Percentiles rank a stretch among this genome's conserved stretches.
Conservation (phyloP, 2,329 filamentous ascomycete genomes). For the Clarireedia monteithiana region DNA sequence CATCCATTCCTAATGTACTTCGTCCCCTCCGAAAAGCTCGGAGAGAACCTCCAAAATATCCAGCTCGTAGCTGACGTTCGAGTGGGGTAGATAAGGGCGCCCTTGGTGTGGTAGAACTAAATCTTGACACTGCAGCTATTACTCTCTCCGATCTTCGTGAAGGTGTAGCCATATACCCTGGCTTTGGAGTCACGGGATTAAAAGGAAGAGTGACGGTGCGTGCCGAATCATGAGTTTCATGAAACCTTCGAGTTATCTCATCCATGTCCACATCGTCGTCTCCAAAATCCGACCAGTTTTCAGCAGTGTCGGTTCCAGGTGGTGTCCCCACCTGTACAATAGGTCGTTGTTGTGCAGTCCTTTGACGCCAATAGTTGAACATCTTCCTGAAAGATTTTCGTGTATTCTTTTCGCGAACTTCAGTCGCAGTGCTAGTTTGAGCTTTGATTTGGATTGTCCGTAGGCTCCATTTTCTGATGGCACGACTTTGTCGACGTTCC, state of each 20-base stretch:
- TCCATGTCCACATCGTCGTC: conserved; percentile 23
- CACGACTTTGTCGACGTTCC: conserved; percentile 20
- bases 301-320: conserved; percentile 15
- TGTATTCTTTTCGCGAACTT: conserved; percentile 27
- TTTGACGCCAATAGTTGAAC: conserved; percentile 28
- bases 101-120: conserved; percentile 37
- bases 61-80: conserved; percentile 30
- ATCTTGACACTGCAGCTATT: conserved; percentile 31
- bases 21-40: conserved; percentile 16
- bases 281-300: conserved; percentile 27
- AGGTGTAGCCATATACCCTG: conserved; percentile 18
- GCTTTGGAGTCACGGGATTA: conserved; percentile 14
- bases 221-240: conserved; percentile 10
- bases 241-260: conserved; percentile 17
- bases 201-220: background rate
- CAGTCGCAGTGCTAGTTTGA: conserved; percentile 22
- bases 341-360: conserved; percentile 19
- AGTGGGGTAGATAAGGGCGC: conserved; percentile 37
- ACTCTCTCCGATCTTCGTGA: conserved; percentile 34
- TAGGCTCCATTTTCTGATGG: conserved; percentile 28
- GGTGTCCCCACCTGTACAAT: conserved; percentile 4
- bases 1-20: conserved; percentile 17
- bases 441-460: conserved; percentile 22
- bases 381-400: conserved; percentile 29
- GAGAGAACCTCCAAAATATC: conserved; percentile 21